Percentiles rank a stretch among this genome's conserved stretches.
These are phyloP conservation scores for Neohortaea acidophila DNA, from an alignment of 495 filamentous ascomycete genomes.

Conservation along the genomic window DNA sequence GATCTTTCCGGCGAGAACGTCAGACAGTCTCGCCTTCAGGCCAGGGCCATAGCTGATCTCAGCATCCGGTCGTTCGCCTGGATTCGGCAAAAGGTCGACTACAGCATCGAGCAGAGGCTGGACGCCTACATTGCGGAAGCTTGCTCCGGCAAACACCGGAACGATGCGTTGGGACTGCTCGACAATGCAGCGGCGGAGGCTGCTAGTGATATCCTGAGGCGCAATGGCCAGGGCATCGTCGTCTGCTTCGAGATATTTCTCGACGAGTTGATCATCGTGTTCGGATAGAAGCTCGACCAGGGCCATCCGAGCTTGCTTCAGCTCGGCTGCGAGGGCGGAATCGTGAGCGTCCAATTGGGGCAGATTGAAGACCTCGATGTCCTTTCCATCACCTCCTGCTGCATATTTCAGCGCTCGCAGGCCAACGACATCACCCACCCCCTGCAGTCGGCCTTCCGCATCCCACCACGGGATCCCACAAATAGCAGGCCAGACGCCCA, in stretches of 20 bases:
- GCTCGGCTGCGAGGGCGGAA: conserved; percentile 44
- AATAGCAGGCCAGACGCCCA: conserved; percentile 73
- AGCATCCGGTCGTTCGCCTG: conserved; percentile 59
- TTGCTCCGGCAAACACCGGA: conserved; percentile 82
- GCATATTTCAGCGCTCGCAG: conserved; percentile 37
- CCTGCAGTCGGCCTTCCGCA: conserved; percentile 56
- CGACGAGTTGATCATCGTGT: conserved; percentile 72
- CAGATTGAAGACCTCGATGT: conserved; percentile 36
- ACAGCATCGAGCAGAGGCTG: conserved; percentile 84
- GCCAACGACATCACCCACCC: conserved; percentile 68
- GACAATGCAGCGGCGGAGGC: conserved; percentile 58
- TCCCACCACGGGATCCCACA: conserved; percentile 93
- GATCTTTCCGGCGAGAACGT: conserved; percentile 39
- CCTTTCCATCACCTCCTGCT: conserved; percentile 54
- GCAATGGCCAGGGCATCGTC: conserved; percentile 57
- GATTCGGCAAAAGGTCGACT: conserved; percentile 71
- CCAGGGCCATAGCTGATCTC: conserved; percentile 50
- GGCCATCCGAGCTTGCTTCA: conserved; percentile 57
- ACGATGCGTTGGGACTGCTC: conserved; percentile 45
- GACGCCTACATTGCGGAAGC: conserved; percentile 86
- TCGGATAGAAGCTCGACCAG: conserved; percentile 75
- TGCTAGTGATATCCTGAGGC: conserved; percentile 46
- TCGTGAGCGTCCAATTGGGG: conserved; percentile 38
- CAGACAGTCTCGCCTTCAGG: conserved; percentile 34
- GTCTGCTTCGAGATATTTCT: conserved; percentile 60